Evolutionary conservation across 257 asterid species (phyloP).

Genomic region (Hygrophila difformis): DNA sequence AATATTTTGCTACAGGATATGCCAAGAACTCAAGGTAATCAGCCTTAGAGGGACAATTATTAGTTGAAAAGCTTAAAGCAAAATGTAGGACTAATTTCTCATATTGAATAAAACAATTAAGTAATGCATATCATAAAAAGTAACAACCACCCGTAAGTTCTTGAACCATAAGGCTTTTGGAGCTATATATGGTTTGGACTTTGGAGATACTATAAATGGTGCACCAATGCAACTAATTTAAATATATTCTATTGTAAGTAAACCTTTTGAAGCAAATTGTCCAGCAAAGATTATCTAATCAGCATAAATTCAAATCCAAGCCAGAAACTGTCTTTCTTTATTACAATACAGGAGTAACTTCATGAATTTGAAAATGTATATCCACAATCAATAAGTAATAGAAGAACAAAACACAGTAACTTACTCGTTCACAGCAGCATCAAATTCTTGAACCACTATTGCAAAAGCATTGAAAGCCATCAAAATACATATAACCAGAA

Average conservation of each 20-base stretch:
- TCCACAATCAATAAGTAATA: too few relatives aligned
- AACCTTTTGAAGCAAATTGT: constrained; percentile 10
- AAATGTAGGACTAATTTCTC: constrained; percentile 10
- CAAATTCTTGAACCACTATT: constrained; percentile 82
- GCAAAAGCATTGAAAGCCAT: constrained; percentile 92
- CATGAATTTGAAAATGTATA: not conserved
- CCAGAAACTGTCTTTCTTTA: too few relatives aligned
- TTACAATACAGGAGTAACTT: not conserved
- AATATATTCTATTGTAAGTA: constrained; percentile 7
- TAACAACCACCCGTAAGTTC: too few relatives aligned
- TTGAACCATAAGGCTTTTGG: too few relatives aligned
- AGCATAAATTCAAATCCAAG: not conserved
- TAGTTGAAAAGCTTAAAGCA: constrained; percentile 8
- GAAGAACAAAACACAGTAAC: constrained; percentile 11
- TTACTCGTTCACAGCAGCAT: constrained; percentile 85
- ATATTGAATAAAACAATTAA: not conserved
- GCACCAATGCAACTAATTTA: too few relatives aligned
- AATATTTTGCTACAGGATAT: too few relatives aligned
- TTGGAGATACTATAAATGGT: too few relatives aligned
- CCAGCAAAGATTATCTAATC: constrained; percentile 6
- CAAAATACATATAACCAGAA: constrained; percentile 96
- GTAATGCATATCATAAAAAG: too few relatives aligned
- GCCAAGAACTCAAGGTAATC: too few relatives aligned
- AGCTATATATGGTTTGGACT: too few relatives aligned
- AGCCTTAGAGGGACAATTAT: too few relatives aligned